Evolutionary conservation across 1,139 yeast genomes (phyloP).

Genomic region (Saccharomyces pastorianus): DNA sequence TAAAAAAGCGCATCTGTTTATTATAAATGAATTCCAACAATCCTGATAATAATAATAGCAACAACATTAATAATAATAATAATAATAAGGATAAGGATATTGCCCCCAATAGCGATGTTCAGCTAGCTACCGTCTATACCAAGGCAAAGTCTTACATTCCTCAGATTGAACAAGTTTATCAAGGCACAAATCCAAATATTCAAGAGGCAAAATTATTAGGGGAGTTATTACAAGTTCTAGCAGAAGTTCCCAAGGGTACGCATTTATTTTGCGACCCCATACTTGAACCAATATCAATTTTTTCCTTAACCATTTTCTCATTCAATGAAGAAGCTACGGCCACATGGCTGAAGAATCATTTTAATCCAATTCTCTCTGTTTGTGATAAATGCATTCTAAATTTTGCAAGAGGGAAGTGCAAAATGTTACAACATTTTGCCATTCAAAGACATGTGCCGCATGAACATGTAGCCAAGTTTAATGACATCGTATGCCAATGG

Average conservation of each 20-base stretch:
- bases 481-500: constrained; percentile 47
- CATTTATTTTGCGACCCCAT: constrained; percentile 54
- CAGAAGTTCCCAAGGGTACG: constrained; percentile 20
- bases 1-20: background rate
- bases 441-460: constrained; percentile 43
- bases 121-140: constrained; percentile 6
- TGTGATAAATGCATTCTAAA: constrained; percentile 48
- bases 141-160: constrained; percentile 18
- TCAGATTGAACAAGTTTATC: constrained; percentile 25
- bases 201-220: constrained; percentile 27
- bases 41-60: background rate
- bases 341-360: constrained; percentile 37
- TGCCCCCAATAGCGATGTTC: background rate
- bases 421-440: constrained; percentile 45
- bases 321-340: constrained; percentile 43
- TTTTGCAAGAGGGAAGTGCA: constrained; percentile 47
- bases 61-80: background rate
- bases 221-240: constrained; percentile 23
- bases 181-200: constrained; percentile 20
- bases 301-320: constrained; percentile 51
- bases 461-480: constrained; percentile 43
- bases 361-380: constrained; percentile 35
- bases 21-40: background rate
- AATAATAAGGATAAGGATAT: background rate
- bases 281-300: constrained; percentile 43